Conservation (phyloP, 2,329 filamentous ascomycete species). For the Microsporum canis region DNA sequence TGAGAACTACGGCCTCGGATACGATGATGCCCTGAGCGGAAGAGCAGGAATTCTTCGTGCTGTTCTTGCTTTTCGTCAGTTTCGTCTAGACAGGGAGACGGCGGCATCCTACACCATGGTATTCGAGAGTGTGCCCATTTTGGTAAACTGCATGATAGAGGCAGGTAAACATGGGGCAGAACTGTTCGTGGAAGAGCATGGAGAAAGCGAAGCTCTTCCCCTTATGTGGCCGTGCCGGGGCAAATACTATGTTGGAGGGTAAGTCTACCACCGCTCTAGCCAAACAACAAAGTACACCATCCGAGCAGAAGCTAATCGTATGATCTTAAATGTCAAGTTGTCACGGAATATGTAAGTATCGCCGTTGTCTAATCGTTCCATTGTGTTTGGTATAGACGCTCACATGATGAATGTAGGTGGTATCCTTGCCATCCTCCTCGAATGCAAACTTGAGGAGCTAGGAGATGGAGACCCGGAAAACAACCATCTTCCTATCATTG, state of each 20-base stretch:
- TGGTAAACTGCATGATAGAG: constrained; percentile 26
- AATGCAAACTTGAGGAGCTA: constrained; percentile 25
- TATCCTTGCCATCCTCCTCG: constrained; percentile 28
- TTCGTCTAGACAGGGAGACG: constrained; percentile 17
- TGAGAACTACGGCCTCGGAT: constrained; percentile 24
- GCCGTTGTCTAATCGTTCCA: neutral
- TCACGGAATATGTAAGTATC: constrained; percentile 17
- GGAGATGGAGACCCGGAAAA: constrained; percentile 13
- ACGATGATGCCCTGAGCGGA: constrained; percentile 31
- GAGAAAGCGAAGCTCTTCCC: constrained; percentile 23
- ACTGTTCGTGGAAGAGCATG: constrained; percentile 23
- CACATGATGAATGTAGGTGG: constrained; percentile 19
- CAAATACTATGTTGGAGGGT: constrained; percentile 30
- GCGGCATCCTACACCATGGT: constrained; percentile 16
- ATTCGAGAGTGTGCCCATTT: constrained; percentile 21
- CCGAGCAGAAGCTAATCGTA: neutral
- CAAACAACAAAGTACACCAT: too few relatives aligned
- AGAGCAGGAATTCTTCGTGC: constrained; percentile 29
- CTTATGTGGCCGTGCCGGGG: constrained; percentile 33
- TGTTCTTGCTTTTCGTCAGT: constrained; percentile 25
- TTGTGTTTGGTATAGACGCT: neutral
- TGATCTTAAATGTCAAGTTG: neutral
- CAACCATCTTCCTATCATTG: constrained; percentile 24
- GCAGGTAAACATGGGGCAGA: constrained; percentile 24
- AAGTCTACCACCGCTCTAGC: constrained; percentile 14